Conservation (phyloP, 768 basidiomycete species). For the Suillus clintonianus region DNA sequence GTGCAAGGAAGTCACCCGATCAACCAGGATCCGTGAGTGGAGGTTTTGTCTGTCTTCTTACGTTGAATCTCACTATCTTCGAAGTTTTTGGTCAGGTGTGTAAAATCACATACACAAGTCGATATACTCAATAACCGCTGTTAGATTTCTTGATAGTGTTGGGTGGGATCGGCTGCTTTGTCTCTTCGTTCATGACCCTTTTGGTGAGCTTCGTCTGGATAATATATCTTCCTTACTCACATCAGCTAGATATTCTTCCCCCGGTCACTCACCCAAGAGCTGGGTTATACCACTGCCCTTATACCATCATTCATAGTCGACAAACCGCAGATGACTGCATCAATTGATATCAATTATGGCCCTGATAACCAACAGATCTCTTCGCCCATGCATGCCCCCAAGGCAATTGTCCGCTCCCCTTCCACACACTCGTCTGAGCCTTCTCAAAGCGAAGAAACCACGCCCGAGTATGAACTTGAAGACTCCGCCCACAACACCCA, state of each 20-base stretch:
- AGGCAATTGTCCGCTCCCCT: slow-evolving; percentile 22
- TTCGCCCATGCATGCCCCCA: slow-evolving; percentile 24
- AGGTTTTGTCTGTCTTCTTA: not conserved
- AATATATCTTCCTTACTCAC: not conserved
- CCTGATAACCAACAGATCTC: slow-evolving; percentile 7
- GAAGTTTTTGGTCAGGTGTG: slow-evolving; percentile 64
- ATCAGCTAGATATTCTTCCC: slow-evolving; percentile 71
- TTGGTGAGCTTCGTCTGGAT: slow-evolving; percentile 49
- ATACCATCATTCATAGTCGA: slow-evolving; percentile 16
- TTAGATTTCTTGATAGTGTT: slow-evolving; percentile 71
- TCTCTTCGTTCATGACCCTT: slow-evolving; percentile 80
- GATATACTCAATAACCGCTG: slow-evolving; percentile 1
- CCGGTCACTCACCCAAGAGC: slow-evolving; percentile 65
- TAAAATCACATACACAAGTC: not conserved
- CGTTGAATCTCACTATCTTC: not conserved
- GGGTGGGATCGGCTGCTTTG: slow-evolving; percentile 72
- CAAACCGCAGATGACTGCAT: slow-evolving; percentile 30
- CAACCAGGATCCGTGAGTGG: slow-evolving; percentile 56
- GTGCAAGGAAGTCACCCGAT: slow-evolving; percentile 52
- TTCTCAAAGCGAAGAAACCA: slow-evolving; percentile 32
- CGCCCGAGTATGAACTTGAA: slow-evolving; percentile 44
- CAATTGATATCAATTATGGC: slow-evolving; percentile 21
- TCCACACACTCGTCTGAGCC: slow-evolving; percentile 20
- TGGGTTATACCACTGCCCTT: slow-evolving; percentile 54
- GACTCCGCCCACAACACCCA: slow-evolving; percentile 16